phyloP scores from a whole-genome alignment of 371 early-diverging fungal genomes.

The Coemansia linderi region DNA sequence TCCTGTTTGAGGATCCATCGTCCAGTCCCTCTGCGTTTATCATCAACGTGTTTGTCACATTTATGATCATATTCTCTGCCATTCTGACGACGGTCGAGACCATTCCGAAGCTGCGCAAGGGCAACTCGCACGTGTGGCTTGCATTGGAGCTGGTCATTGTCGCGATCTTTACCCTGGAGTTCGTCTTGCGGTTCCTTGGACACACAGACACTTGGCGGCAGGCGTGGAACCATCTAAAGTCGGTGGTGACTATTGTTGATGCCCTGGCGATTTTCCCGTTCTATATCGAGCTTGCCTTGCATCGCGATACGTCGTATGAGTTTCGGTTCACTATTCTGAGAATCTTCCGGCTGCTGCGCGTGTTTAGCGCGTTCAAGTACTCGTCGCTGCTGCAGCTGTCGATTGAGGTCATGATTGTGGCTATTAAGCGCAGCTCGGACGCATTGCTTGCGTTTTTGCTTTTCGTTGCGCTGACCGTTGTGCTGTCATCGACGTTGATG shows the following conservation, averaged over 20 bases:
- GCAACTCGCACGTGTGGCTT: constrained; percentile 60
- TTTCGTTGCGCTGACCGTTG: constrained; percentile 74
- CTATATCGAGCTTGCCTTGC: constrained; percentile 72
- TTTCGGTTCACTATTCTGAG: constrained; percentile 84
- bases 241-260: constrained; percentile 70
- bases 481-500: constrained; percentile 76
- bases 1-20: constrained; percentile 55
- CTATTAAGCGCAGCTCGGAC: constrained; percentile 76
- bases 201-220: constrained; percentile 68
- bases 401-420: constrained; percentile 84
- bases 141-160: constrained; percentile 77
- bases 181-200: constrained; percentile 67
- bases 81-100: constrained; percentile 85
- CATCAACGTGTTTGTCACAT: constrained; percentile 72
- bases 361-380: constrained; percentile 84
- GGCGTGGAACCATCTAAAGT: constrained; percentile 53
- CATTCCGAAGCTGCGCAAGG: constrained; percentile 69
- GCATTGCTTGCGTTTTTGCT: constrained; percentile 69
- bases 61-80: constrained; percentile 74
- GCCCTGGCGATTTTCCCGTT: constrained; percentile 81
- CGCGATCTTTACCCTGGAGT: constrained; percentile 76
- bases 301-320: constrained; percentile 73
- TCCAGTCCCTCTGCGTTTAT: constrained; percentile 67
- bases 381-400: constrained; percentile 68
- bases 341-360: constrained; percentile 75